Evolutionary conservation across 2,329 filamentous ascomycete species (phyloP).

Genomic region (Diatrype stigma): DNA sequence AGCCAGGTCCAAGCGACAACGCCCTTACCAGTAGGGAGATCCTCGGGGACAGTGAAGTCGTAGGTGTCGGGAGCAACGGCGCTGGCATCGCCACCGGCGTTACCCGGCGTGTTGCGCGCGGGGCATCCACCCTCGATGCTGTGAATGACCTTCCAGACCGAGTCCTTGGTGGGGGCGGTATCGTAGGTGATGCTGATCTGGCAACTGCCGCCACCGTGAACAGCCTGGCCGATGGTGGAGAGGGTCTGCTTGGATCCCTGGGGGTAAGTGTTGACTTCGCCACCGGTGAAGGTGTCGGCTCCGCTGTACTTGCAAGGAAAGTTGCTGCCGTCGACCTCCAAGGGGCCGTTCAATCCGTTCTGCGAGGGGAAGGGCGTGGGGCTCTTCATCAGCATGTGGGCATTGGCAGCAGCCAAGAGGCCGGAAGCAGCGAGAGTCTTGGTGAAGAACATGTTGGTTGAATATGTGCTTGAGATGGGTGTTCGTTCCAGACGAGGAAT

Average conservation of each 20-base stretch:
- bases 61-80: slow-evolving; percentile 52
- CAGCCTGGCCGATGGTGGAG: slow-evolving; percentile 65
- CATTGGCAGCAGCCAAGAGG: slow-evolving; percentile 57
- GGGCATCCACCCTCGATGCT: slow-evolving; percentile 86
- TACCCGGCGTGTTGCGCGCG: slow-evolving; percentile 50
- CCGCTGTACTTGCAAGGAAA: slow-evolving; percentile 78
- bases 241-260: slow-evolving; percentile 61
- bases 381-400: slow-evolving; percentile 70
- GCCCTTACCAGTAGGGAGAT: slow-evolving; percentile 70
- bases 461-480: slow-evolving; percentile 27
- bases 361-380: slow-evolving; percentile 59
- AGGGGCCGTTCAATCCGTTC: slow-evolving; percentile 56
- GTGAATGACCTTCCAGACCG: slow-evolving; percentile 83
- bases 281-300: slow-evolving; percentile 40
- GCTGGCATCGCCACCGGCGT: slow-evolving; percentile 47
- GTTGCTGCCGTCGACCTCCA: slow-evolving; percentile 55
- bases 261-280: slow-evolving; percentile 54
- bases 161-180: slow-evolving; percentile 57
- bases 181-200: slow-evolving; percentile 86
- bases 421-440: slow-evolving; percentile 50
- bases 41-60: slow-evolving; percentile 65
- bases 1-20: slow-evolving; percentile 93
- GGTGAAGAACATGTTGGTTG: slow-evolving; percentile 45
- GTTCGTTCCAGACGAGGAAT: slow-evolving; percentile 37
- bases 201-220: slow-evolving; percentile 89